Evolutionary conservation across 768 basidiomycete species (phyloP), one percentile per base, ranked within the genome.

Genomic region (Calocybe gangraenosa): DNA sequence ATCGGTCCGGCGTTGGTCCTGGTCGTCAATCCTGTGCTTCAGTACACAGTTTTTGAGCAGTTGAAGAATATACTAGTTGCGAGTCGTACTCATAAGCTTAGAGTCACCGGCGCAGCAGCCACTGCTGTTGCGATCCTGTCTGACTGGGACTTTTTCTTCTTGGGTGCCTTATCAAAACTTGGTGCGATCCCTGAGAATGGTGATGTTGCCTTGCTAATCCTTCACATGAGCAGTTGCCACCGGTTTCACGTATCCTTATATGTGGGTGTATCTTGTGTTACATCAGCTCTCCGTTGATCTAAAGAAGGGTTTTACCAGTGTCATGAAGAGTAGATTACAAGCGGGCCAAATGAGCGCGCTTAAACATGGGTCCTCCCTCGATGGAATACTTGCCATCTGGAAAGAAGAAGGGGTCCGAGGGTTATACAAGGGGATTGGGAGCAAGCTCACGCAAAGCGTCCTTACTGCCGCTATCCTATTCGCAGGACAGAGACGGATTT

Each of bases 11-110:
- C 93, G n/a, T 71, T 99, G 39, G 75, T 92, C 21, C 74, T 98
- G 36, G 95, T 97, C 53, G 79, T 91, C 51, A 99, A 99, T 65
- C 95, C 95, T 13, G 87, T 99, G 23, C 75, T 98, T 23, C 82
- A 93, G 69, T 94, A 96, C 63, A 97, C 95, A 15, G 81, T 84
- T 0, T 98, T 97, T 52, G 95, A 99, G 65, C 92, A 96, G 60
- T 71, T 98, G 56, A 96, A 95, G 73, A 96, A 94, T 56, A 55
- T 79, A 30, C 58, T 97, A 47, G 67, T 92, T 44, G 73, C 76
- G 48, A 75, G 74, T 22, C 78, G 87, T 28, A 81, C 78, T 21
- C 69, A 60, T 39, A 76, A 67, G 53, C 61, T 81, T 53, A 71
- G 75, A 40, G 73, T 70, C 25, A 64, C 71, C 40, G 76, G 71